phyloP scores from a whole-genome alignment of 2,329 filamentous ascomycete species.

The Trichoderma breve region DNA sequence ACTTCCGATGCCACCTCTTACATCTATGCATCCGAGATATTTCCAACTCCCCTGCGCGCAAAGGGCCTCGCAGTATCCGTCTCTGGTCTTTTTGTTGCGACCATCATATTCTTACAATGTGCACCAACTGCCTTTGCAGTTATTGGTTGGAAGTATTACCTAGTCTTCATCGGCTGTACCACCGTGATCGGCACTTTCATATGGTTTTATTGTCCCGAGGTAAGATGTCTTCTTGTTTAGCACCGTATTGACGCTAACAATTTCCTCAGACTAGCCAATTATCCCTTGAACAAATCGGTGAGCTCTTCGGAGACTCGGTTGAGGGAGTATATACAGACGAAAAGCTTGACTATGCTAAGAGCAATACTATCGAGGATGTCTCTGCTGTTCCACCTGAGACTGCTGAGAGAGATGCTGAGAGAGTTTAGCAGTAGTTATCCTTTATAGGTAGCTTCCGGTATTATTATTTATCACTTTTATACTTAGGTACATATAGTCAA shows the following conservation, averaged over 20 bases:
- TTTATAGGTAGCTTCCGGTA: neutral
- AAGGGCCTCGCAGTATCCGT: neutral
- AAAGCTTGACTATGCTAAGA: neutral
- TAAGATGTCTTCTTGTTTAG: neutral
- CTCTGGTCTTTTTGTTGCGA: neutral
- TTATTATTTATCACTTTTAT: neutral
- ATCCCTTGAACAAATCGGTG: constrained; percentile 1
- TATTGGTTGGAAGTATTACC: constrained; percentile 12
- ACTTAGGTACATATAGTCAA: neutral
- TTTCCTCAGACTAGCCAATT: neutral
- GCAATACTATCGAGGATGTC: neutral
- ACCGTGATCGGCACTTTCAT: neutral
- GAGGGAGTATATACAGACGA: neutral
- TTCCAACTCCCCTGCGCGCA: neutral
- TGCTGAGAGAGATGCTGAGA: neutral
- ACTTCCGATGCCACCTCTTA: neutral
- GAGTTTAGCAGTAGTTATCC: neutral
- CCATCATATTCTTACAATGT: neutral
- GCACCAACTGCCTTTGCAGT: constrained; percentile 5
- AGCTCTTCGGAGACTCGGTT: neutral
- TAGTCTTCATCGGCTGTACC: neutral
- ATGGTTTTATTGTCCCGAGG: constrained; percentile 3
- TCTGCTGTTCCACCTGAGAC: neutral
- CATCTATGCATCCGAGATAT: neutral
- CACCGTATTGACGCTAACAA: neutral